phyloP scores from a whole-genome alignment of 371 early-diverging fungal genomes.

The Umbelopsis sp. region DNA sequence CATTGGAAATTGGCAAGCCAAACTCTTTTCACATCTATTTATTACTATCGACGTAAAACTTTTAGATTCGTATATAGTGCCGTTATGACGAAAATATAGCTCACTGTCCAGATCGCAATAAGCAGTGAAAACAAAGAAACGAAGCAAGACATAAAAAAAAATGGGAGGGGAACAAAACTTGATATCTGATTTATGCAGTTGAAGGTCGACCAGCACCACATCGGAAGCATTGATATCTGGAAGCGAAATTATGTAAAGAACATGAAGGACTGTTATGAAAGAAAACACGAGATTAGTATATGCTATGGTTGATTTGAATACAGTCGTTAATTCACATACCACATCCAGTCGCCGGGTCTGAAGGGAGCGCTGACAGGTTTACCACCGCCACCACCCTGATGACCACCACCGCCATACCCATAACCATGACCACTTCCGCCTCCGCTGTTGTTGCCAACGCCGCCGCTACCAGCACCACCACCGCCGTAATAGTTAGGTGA shows the following conservation, averaged over 20 bases:
- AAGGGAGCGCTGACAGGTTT: conserved; percentile 42
- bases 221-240: conserved; percentile 67
- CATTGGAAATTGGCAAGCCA: no score
- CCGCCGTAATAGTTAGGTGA: conserved; percentile 33
- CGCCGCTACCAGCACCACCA: conserved; percentile 33
- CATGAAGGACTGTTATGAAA: conserved; percentile 48
- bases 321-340: conserved; percentile 30
- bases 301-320: no score
- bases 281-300: not conserved
- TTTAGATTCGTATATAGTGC: no score
- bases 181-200: not conserved
- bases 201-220: conserved; percentile 43
- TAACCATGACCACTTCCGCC: conserved; percentile 29
- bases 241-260: conserved; percentile 70
- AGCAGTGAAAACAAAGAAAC: not conserved
- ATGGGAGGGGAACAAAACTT: not conserved
- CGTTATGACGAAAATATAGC: no score
- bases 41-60: no score
- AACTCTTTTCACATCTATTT: no score
- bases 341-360: conserved; percentile 70
- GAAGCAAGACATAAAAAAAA: not conserved
- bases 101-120: no score
- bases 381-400: conserved; percentile 26
- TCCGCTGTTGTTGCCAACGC: conserved; percentile 26
- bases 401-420: conserved; percentile 33